A percentile compares a stretch with the other conserved stretches of the same genome.
Conservation (phyloP, 129 eudicot species). For the Flaveria bidentis region DNA sequence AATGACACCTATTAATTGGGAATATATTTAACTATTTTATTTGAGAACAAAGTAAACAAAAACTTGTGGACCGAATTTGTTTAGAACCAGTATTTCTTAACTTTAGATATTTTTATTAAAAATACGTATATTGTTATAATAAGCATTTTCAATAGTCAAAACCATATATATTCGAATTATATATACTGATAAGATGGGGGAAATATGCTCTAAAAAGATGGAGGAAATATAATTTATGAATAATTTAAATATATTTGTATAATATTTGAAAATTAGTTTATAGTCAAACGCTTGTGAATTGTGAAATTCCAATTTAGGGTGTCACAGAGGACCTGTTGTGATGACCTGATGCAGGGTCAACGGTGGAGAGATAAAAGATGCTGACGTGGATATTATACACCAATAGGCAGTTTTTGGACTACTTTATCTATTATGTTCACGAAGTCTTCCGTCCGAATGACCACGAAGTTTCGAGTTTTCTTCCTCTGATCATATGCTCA, state of each 20-base stretch:
- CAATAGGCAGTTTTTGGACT: not conserved
- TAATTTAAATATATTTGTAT: not conserved
- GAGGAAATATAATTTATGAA: not conserved
- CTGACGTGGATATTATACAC: not conserved
- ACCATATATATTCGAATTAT: not conserved
- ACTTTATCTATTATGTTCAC: not conserved
- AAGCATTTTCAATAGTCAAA: not conserved
- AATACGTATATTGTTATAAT: not conserved
- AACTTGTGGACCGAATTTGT: no score
- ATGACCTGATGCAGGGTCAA: not conserved
- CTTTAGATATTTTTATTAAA: not conserved
- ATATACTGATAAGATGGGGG: not conserved
- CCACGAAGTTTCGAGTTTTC: not conserved
- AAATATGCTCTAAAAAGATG: not conserved
- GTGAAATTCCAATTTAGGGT: not conserved
- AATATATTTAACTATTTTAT: no score
- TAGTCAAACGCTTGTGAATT: not conserved
- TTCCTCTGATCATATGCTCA: not conserved
- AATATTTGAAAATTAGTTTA: not conserved
- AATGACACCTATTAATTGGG: no score
- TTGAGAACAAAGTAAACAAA: no score
- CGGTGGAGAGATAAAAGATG: not conserved
- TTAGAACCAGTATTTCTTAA: not conserved
- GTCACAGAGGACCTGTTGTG: conserved; percentile 5
- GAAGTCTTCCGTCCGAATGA: not conserved